Base-by-base conservation (phyloP, 352 stramenopile genomes). In the Pythium insidiosum region DNA sequence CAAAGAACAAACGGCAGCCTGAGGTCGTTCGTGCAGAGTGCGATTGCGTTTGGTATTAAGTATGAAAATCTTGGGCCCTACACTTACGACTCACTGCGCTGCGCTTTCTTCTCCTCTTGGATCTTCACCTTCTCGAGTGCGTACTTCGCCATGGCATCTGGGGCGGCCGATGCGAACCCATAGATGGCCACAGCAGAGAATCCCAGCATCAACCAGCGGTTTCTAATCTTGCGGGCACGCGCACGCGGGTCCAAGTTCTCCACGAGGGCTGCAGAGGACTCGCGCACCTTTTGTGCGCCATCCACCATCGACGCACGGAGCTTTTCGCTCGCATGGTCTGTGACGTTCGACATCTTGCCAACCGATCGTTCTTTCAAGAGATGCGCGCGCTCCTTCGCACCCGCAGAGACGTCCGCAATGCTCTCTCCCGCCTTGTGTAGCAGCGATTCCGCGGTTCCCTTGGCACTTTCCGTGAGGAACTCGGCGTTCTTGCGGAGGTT, bases 121-220 rank as follows among this genome's bases (percentile, higher is more conserved):
- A 82, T 62, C 31, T 72, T 75, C 13, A 67, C 62, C 49, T 53
- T 70, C 52, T 88, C 74, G 39, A 87, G 50, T 19, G 64, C 60
- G 41, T 92, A 92, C 18, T 77, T 80, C 18, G 68, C 58, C 68
- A 89, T 63, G 16, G 79, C 79, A 34, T 72, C 51, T 25, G 79
- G 79, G 45, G 73, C 40, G 11, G 64, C 45, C 15, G 74, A 73
- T 11, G 74, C 80, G 47, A 92, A 85, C 1, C 80, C 80, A 35
- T 90, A 92, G 22, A 92, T 23, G 39, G 81, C 80, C 10, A 92
- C 18, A 2, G 61, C 80, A 10, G 76, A 60, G 39, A 82, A 77
- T 12, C 77, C 80, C 16, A 88, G 24, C 24, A 69, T 26, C 13
- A 92, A 37, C 34, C 73, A 43, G 2, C 73, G 75, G 47, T 90